These are phyloP conservation scores for Rhizopogon salebrosus DNA, from an alignment of 768 basidiomycete species.

Conservation along the genomic window DNA sequence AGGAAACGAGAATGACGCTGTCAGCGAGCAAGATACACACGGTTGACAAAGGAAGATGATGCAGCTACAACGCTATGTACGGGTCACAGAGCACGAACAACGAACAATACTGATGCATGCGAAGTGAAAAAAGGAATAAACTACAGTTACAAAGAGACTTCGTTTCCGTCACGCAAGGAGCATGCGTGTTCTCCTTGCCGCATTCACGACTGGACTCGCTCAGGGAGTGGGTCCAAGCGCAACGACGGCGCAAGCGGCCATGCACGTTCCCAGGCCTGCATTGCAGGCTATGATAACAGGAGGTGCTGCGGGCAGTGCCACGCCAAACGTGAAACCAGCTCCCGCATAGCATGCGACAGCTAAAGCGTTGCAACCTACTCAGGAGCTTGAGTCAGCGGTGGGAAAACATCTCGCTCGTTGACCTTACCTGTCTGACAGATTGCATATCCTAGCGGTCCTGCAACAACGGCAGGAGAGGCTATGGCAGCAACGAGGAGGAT, in stretches of 20 bases:
- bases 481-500: constrained; percentile 14
- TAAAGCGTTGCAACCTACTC: constrained; percentile 19
- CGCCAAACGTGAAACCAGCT: constrained; percentile 21
- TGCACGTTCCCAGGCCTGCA: constrained; percentile 16
- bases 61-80: background rate
- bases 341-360: constrained; percentile 17
- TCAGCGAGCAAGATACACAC: background rate
- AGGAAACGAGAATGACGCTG: no score
- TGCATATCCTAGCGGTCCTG: constrained; percentile 16
- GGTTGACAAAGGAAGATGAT: background rate
- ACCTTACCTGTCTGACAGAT: constrained; percentile 19
- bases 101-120: background rate
- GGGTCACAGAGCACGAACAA: background rate
- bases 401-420: background rate
- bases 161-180: background rate
- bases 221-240: constrained; percentile 21
- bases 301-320: constrained; percentile 13
- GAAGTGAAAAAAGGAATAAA: background rate
- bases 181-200: background rate
- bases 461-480: constrained; percentile 6
- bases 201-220: background rate
- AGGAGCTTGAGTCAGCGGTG: background rate
- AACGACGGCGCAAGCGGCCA: constrained; percentile 16
- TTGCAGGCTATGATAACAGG: constrained; percentile 20
- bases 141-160: background rate